Evolutionary conservation across 768 basidiomycete species (phyloP).

Genomic region (Hemileccinum impolitum): DNA sequence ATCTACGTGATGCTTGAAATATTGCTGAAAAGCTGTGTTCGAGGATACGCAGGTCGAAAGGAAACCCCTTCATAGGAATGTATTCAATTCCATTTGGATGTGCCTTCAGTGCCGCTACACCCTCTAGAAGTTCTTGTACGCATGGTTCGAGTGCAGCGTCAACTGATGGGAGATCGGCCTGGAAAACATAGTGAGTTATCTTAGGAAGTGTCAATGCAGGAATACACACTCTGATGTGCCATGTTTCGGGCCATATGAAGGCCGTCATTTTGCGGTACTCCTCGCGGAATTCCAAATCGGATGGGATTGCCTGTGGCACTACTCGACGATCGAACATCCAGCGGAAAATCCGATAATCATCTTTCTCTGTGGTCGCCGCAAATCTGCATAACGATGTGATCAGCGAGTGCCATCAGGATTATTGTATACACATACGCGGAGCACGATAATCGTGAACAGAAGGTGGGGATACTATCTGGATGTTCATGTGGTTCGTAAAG

Average conservation of each 20-base stretch:
- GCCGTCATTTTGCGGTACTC: constrained; percentile 1
- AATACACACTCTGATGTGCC: constrained; percentile 3
- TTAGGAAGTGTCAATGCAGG: background rate
- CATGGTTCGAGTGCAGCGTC: constrained; percentile 10
- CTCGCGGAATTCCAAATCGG: constrained; percentile 1
- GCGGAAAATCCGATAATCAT: constrained; percentile 1
- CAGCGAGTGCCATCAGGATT: background rate
- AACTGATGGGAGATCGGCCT: constrained; percentile 8
- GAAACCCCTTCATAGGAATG: constrained; percentile 1
- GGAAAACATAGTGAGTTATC: background rate
- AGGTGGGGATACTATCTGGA: background rate
- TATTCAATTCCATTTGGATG: background rate
- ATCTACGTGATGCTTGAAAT: constrained; percentile 9
- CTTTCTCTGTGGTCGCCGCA: constrained; percentile 1
- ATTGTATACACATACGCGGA: background rate
- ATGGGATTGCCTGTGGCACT: constrained; percentile 2
- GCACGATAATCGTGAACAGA: background rate
- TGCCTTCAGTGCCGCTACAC: background rate
- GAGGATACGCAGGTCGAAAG: constrained; percentile 3
- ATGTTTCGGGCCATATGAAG: constrained; percentile 9
- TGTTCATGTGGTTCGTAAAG: background rate
- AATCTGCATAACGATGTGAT: background rate
- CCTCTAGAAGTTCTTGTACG: background rate
- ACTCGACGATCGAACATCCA: constrained; percentile 13
- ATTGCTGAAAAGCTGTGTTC: constrained; percentile 9